Conservation (phyloP, 2,329 filamentous ascomycete species). For the Ascochyta rabiei region DNA sequence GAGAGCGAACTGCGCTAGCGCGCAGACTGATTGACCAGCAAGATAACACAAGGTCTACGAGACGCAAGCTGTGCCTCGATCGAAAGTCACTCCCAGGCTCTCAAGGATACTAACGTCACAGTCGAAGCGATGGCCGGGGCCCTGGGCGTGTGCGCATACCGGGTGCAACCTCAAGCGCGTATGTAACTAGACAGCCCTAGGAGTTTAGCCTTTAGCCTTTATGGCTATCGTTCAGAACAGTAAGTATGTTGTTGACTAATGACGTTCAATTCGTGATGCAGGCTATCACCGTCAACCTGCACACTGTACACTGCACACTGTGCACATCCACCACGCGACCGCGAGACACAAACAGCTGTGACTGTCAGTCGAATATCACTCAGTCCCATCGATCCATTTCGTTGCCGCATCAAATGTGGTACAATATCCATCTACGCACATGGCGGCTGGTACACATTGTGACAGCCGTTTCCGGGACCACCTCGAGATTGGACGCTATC, state of each 20-base stretch:
- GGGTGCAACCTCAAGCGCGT: slow-evolving; percentile 20
- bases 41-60: slow-evolving; percentile 33
- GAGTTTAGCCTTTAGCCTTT: slow-evolving; percentile 47
- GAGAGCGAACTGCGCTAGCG: slow-evolving; percentile 14
- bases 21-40: slow-evolving; percentile 36
- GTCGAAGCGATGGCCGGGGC: slow-evolving; percentile 33
- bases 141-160: slow-evolving; percentile 34
- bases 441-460: slow-evolving; percentile 36
- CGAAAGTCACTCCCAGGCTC: slow-evolving; percentile 44
- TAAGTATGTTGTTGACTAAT: background rate
- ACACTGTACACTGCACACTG: background rate
- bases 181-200: slow-evolving; percentile 22
- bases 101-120: slow-evolving; percentile 27
- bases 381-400: background rate
- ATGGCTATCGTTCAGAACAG: slow-evolving; percentile 29
- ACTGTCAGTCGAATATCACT: background rate
- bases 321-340: background rate
- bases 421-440: slow-evolving; percentile 40
- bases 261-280: background rate
- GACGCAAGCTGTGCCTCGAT: slow-evolving; percentile 35
- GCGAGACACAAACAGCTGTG: background rate
- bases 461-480: slow-evolving; percentile 21
- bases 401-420: slow-evolving; percentile 24
- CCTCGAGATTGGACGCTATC: slow-evolving; percentile 29
- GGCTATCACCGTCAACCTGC: background rate